Evolutionary conservation across 805 yeast species (phyloP).

Genomic region (Nakazawaea pomicola): DNA sequence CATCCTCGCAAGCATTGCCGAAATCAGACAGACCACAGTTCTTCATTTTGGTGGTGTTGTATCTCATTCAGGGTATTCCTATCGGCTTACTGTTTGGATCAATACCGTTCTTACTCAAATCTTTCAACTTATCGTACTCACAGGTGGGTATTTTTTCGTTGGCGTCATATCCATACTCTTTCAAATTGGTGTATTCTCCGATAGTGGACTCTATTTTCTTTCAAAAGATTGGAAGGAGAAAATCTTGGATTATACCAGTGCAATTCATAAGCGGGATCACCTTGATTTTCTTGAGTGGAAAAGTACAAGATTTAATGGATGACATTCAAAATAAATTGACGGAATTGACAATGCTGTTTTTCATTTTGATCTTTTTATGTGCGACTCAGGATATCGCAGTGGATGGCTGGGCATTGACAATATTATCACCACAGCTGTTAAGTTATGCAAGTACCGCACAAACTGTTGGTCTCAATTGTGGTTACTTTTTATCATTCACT

Average conservation of each 20-base stretch:
- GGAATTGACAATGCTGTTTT: conserved; percentile 65
- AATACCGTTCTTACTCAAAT: conserved; percentile 82
- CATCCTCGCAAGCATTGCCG: conserved; percentile 18
- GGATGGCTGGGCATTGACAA: conserved; percentile 97
- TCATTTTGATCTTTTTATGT: conserved; percentile 75
- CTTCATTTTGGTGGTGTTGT: conserved; percentile 63
- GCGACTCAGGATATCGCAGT: conserved; percentile 99
- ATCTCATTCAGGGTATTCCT: conserved; percentile 92
- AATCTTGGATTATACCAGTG: conserved; percentile 93
- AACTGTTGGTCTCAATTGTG: conserved; percentile 90
- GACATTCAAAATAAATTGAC: conserved; percentile 46
- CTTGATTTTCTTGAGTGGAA: conserved; percentile 58
- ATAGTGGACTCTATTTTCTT: conserved; percentile 84
- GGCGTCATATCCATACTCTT: conserved; percentile 92
- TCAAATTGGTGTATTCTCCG: conserved; percentile 93
- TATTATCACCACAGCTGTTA: conserved; percentile 69
- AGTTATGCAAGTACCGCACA: conserved; percentile 97
- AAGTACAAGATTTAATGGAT: conserved; percentile 45
- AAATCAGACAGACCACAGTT: conserved; percentile 67
- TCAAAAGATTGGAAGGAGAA: conserved; percentile 67
- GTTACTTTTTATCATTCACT: conserved; percentile 88
- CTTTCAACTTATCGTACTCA: conserved; percentile 70
- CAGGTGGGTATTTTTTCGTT: conserved; percentile 88
- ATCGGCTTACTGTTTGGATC: conserved; percentile 95
- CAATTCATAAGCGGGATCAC: conserved; percentile 75